A percentile compares a stretch with the other conserved stretches of the same genome.
phyloP scores from a whole-genome alignment of 176 grass and related monocot species.

The Urochloa ruziziensis region DNA sequence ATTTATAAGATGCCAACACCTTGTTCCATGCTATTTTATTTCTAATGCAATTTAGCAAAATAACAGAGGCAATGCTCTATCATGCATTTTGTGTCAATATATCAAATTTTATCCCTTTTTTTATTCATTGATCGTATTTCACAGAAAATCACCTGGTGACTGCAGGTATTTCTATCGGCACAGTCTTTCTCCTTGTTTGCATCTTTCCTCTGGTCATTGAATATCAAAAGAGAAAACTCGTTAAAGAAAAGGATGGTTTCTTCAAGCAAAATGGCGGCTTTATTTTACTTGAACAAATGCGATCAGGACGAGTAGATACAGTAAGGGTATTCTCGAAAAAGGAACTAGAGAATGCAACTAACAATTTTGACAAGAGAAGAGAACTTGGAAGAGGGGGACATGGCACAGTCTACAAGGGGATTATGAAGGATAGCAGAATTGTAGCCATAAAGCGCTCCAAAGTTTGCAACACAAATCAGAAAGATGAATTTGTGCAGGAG shows the following conservation, averaged over 20 bases:
- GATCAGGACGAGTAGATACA: slow-evolving; percentile 35
- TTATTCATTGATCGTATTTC: not conserved
- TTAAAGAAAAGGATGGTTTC: slow-evolving; percentile 39
- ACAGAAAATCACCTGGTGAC: not conserved
- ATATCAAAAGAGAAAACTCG: slow-evolving; percentile 44
- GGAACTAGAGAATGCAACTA: slow-evolving; percentile 20
- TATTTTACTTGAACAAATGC: slow-evolving; percentile 35
- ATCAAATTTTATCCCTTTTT: not conserved
- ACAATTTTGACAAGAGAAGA: slow-evolving; percentile 32
- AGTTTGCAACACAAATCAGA: slow-evolving; percentile 4
- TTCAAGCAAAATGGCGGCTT: slow-evolving; percentile 42
- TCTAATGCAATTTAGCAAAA: too few species aligned
- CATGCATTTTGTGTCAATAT: not conserved
- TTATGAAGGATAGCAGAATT: slow-evolving; percentile 25
- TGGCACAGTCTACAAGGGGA: slow-evolving; percentile 36
- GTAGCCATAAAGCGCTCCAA: slow-evolving; percentile 42
- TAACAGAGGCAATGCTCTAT: too few species aligned
- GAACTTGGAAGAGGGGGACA: slow-evolving; percentile 24
- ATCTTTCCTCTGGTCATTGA: slow-evolving; percentile 21
- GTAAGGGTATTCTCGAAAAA: slow-evolving; percentile 30
- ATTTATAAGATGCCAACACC: not conserved
- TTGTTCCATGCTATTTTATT: too few species aligned
- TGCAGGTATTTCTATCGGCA: slow-evolving; percentile 26
- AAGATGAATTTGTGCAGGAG: slow-evolving; percentile 40
- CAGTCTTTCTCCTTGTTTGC: slow-evolving; percentile 25